Evolutionary conservation across 305 asterid genomes (phyloP), one percentile per base, ranked within the genome.

Genomic region (Solanum hybrid): DNA sequence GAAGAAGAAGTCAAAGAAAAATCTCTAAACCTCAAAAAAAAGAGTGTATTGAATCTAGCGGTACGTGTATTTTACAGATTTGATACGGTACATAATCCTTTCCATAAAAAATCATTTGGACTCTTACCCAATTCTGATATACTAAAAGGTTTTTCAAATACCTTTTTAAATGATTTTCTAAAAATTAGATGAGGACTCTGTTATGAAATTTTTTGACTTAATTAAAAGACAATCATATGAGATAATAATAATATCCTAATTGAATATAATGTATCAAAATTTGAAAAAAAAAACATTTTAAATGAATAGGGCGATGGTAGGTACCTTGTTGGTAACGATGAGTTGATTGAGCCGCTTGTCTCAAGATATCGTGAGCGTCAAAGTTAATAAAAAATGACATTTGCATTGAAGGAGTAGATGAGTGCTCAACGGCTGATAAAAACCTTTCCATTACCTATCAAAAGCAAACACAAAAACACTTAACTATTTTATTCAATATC

Each of bases 321-420:
- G 10, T 57, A 97, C 99, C 99, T 92, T 90, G 90, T 70, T 94
- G 89, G 89, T 96, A 90, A 5, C 99, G 98, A 68, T 92, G 92
- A 88, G 97, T 95, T 38, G 99, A 97, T 85, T 94, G 95, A 7
- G 91, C 88, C 8, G 99, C 99, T 92, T 97, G 99, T 87, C 51
- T 93, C n/a, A 95, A 91, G 89, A 97, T 96, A 89, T 95, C 97
- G 26, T 94, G 90, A 24, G 79, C 94, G 32, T 92, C 39, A 84
- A 77, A 91, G 89, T 93, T 93, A 13, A 96, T 97, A 57, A 96
- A 96, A 92, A 96, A 96, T 20, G 98, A 95, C 99, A 97, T 97
- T 73, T 91, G 93, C 89, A 91, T 89, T 86, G 90, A 37, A 90
- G 90, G 89, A 80, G 90, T 86, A 14, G 94, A 95, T 13, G 99